Evolutionary conservation across 2,329 filamentous ascomycete genomes (phyloP).

Genomic region (Colletotrichum sp.): DNA sequence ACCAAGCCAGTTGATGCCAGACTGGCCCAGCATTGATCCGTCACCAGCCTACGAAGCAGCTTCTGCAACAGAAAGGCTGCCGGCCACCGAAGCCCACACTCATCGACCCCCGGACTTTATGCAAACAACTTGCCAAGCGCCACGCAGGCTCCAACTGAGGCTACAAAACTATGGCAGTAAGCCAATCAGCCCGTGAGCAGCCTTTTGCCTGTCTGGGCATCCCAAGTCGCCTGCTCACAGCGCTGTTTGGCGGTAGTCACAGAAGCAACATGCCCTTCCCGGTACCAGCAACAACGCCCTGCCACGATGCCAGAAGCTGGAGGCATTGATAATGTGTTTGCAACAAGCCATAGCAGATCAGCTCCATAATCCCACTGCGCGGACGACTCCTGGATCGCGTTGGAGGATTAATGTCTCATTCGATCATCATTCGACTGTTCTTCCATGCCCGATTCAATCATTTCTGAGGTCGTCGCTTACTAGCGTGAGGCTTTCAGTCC

Average conservation of each 20-base stretch:
- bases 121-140: slow-evolving; percentile 28
- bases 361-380: background rate
- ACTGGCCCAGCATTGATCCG: slow-evolving; percentile 15
- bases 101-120: slow-evolving; percentile 33
- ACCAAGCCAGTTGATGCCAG: background rate
- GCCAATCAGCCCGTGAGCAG: slow-evolving; percentile 3
- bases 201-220: background rate
- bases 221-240: background rate
- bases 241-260: background rate
- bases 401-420: slow-evolving; percentile 12
- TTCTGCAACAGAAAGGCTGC: slow-evolving; percentile 28
- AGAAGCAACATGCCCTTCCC: background rate
- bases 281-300: background rate
- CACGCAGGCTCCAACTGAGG: background rate
- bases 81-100: slow-evolving; percentile 23
- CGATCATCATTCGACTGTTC: slow-evolving; percentile 10
- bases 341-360: background rate
- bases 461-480: background rate
- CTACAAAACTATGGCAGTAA: background rate
- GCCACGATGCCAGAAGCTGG: background rate
- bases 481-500: background rate
- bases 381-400: background rate
- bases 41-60: slow-evolving; percentile 25
- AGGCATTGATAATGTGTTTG: background rate
- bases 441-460: slow-evolving; percentile 10